A percentile compares a stretch with the other conserved stretches of the same genome.
These are phyloP conservation scores for Sporothrix curviconia DNA, from an alignment of 2,329 filamentous ascomycete species.

Conservation along the genomic window DNA sequence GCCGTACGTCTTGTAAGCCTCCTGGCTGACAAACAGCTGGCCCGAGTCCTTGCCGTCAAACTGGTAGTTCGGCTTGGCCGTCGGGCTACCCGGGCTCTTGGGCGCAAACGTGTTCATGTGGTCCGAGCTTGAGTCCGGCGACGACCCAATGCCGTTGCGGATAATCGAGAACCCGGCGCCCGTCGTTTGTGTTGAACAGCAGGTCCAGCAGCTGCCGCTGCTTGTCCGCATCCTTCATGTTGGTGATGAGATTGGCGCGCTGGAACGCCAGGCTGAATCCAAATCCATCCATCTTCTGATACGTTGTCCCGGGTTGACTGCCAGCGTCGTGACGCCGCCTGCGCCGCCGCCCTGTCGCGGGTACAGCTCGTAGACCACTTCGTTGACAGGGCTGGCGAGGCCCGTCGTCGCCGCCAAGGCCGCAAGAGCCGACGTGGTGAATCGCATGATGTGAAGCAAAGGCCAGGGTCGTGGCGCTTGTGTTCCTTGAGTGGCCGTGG, in stretches of 20 bases:
- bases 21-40: slow-evolving; percentile 46
- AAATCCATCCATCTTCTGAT: slow-evolving; percentile 41
- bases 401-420: not conserved
- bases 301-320: slow-evolving; percentile 35
- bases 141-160: slow-evolving; percentile 40
- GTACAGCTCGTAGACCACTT: slow-evolving; percentile 9
- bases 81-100: slow-evolving; percentile 36
- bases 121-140: slow-evolving; percentile 34
- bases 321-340: slow-evolving; percentile 25
- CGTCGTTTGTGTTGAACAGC: slow-evolving; percentile 38
- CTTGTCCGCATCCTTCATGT: slow-evolving; percentile 31
- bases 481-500: too few species aligned
- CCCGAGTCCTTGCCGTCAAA: slow-evolving; percentile 42
- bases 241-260: slow-evolving; percentile 38
- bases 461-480: too few species aligned
- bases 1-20: slow-evolving; percentile 33
- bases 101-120: slow-evolving; percentile 35
- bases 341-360: slow-evolving; percentile 17
- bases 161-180: slow-evolving; percentile 40
- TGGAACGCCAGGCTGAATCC: slow-evolving; percentile 40
- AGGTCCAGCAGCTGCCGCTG: slow-evolving; percentile 36
- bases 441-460: slow-evolving; percentile 2
- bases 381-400: slow-evolving; percentile 4
- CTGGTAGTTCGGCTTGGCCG: slow-evolving; percentile 34
- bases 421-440: not conserved